A percentile compares a stretch with the other conserved stretches of the same genome.
phyloP scores from a whole-genome alignment of 2,329 filamentous ascomycete genomes.

The Diaporthe sp. region DNA sequence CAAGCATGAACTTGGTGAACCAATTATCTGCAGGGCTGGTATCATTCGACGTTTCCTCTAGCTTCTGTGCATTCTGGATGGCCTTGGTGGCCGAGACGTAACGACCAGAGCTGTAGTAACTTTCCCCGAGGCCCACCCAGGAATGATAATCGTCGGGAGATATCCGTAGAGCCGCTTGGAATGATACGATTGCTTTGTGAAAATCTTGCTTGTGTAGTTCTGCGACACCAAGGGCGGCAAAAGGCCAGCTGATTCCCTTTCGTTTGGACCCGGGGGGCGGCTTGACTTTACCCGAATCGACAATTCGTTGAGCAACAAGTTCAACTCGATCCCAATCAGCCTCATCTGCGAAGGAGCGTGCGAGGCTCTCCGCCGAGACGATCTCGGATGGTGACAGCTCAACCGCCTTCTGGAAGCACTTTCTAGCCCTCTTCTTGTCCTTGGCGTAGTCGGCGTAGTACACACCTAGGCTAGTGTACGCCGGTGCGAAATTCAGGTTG shows the following conservation, averaged over 20 bases:
- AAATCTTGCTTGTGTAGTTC: slow-evolving; percentile 96
- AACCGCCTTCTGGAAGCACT: slow-evolving; percentile 96
- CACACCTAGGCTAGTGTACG: slow-evolving; percentile 89
- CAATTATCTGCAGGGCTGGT: slow-evolving; percentile 76
- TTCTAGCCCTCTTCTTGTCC: slow-evolving; percentile 86
- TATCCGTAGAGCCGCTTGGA: slow-evolving; percentile 88
- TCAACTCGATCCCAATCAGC: slow-evolving; percentile 98
- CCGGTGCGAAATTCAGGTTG: slow-evolving; percentile 87
- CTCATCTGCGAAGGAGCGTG: slow-evolving; percentile 86
- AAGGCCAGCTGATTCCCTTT: slow-evolving; percentile 95
- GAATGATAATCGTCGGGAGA: slow-evolving; percentile 91
- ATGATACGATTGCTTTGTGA: slow-evolving; percentile 87
- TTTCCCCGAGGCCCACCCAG: slow-evolving; percentile 96
- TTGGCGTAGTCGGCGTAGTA: slow-evolving; percentile 93
- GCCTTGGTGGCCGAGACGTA: slow-evolving; percentile 95
- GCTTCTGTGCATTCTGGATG: slow-evolving; percentile 83
- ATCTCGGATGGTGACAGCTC: slow-evolving; percentile 91
- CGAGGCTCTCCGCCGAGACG: slow-evolving; percentile 86
- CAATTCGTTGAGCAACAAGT: slow-evolving; percentile 87
- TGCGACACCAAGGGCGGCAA: slow-evolving; percentile 90
- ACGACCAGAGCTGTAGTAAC: slow-evolving; percentile 92
- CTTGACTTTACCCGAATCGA: slow-evolving; percentile 93
- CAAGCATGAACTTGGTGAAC: slow-evolving; percentile 98
- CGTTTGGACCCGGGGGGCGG: slow-evolving; percentile 93
- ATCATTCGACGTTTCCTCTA: slow-evolving; percentile 65